Base-by-base conservation (phyloP, 192 early-diverging fungal species). In the Lunasporangiospora selenospora region DNA sequence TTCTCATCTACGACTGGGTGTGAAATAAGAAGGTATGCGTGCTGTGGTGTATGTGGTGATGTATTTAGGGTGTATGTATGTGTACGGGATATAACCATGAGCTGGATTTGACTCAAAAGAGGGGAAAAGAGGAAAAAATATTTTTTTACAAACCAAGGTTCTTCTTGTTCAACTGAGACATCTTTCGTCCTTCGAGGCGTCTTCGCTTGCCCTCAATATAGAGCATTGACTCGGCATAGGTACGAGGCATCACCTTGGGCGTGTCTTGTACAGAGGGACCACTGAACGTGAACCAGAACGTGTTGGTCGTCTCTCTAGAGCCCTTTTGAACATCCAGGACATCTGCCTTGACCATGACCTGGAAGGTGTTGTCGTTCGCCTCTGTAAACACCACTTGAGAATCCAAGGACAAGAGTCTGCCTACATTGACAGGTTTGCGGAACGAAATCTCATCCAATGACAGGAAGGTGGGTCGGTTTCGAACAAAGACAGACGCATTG, bases 281-380 rank as follows among this genome's bases (percentile, higher is more conserved):
- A 26, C 26, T 56, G 61, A 96, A 93, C 27, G 92, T 95, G 48
- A 95, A 90, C 75, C 92, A 85, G 57, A 96, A 96, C 4, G 85
- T 83, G 73, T 96, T 95, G 36, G 91, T 93, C 23, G 86, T 90
- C 33, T 88, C 85, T 0, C 81, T 67, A 3, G 75, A 66, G 18
- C 76, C 82, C 16, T 77, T 77, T 58, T 81, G 71, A 32, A 90
- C 81, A 75, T 94, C 86, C 47, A 91, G 65, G 12, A 96, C 92
- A 70, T 94, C 86, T 5, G 89, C 92, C 6, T 82, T 75, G 43
- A 85, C 89, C 57, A 83, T 78, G 8, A 91, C 81, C 75, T 85
- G 84, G 77, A 86, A 89, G 1, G 80, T 79, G 53, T 85, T 77
- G 9, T 51, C 53, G 6, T 71, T 61, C 10, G 79, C 81, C 50